Conservation (phyloP, 805 yeast species). For the Clavispora fructus region DNA sequence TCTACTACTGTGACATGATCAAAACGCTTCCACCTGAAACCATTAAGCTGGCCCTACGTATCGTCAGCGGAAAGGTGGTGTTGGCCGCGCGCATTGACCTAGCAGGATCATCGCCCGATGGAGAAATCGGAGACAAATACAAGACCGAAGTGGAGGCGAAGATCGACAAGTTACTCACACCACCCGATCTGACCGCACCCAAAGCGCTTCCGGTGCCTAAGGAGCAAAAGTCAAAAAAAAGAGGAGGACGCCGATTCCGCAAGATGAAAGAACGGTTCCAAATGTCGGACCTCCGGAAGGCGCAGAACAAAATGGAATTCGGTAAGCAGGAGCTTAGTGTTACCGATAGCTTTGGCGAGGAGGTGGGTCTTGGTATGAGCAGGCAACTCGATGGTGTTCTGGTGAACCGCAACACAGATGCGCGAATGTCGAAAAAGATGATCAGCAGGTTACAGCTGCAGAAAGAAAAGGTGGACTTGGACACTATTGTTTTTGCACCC, state of each 20-base stretch:
- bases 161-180: conserved; percentile 66
- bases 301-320: conserved; percentile 81
- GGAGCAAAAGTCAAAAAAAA: conserved; percentile 69
- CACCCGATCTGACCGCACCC: conserved; percentile 61
- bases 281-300: conserved; percentile 72
- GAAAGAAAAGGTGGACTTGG: conserved; percentile 10
- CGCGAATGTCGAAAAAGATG: conserved; percentile 61
- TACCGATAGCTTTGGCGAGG: conserved; percentile 69
- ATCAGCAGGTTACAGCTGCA: conserved; percentile 37
- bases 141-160: conserved; percentile 54
- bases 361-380: conserved; percentile 77
- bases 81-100: conserved; percentile 82
- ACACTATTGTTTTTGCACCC: conserved; percentile 9
- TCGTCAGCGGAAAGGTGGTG: conserved; percentile 71
- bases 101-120: conserved; percentile 37
- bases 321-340: conserved; percentile 66
- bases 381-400: conserved; percentile 26
- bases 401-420: conserved; percentile 44
- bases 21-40: conserved; percentile 54
- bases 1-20: conserved; percentile 57
- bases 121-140: conserved; percentile 55
- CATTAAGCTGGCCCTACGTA: conserved; percentile 67
- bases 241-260: conserved; percentile 81
- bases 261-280: conserved; percentile 78
- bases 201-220: conserved; percentile 71